These are phyloP conservation scores for Venturia carpophila DNA, from an alignment of 2,329 filamentous ascomycete species.

Conservation along the genomic window DNA sequence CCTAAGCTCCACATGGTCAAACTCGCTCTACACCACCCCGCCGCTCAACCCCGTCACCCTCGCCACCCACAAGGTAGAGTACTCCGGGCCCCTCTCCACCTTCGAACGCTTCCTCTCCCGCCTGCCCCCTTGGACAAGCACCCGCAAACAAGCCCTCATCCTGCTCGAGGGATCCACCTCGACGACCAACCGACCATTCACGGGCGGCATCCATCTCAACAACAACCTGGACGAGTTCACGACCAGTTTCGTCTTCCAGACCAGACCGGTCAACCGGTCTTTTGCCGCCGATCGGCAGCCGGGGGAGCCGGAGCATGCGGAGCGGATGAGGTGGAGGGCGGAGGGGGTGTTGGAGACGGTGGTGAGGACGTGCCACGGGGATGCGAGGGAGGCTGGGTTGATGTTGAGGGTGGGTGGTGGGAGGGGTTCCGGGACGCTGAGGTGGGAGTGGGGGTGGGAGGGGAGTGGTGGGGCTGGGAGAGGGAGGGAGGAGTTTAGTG, in stretches of 20 bases:
- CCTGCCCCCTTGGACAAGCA: not conserved
- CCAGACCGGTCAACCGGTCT: not conserved
- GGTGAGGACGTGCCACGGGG: not conserved
- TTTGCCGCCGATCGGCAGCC: slow-evolving; percentile 4
- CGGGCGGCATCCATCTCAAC: not conserved
- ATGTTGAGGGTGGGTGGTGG: not conserved
- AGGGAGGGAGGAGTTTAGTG: not conserved
- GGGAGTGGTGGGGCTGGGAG: not conserved
- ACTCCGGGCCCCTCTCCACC: not conserved
- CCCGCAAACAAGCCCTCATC: not conserved
- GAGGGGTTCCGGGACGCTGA: not conserved
- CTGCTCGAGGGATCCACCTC: not conserved
- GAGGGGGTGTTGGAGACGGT: not conserved
- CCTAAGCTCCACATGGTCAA: slow-evolving; percentile 5
- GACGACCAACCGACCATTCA: not conserved
- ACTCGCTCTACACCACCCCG: not conserved
- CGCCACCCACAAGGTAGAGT: not conserved
- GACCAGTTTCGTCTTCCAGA: not conserved
- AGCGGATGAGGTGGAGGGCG: not conserved
- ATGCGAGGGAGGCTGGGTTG: not conserved
- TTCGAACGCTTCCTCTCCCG: not conserved
- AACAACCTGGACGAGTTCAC: slow-evolving; percentile 6
- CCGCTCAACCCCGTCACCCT: not conserved
- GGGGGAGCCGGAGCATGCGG: not conserved
- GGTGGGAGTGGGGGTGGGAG: not conserved